Base-by-base conservation (phyloP, 2,329 filamentous ascomycete species). In the Ascochyta viciae-villosae region DNA sequence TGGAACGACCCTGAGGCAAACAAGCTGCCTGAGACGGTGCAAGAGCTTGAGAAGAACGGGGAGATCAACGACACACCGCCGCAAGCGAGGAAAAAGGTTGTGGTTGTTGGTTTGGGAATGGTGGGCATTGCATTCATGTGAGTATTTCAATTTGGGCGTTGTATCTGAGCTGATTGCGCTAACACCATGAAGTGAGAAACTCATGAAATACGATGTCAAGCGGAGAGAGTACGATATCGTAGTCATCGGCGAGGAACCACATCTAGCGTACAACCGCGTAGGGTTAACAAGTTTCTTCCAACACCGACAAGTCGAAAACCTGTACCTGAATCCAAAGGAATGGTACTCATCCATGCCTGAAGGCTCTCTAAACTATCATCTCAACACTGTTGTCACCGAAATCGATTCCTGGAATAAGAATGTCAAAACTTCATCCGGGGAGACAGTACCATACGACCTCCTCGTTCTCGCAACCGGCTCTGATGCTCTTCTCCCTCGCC, bases 101-200 rank as follows among this genome's bases (percentile, higher is more conserved):
- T 96, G 2, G 87, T 96, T 34, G 91, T 96, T 35, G 92, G 92
- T 9, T 77, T 96, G 76, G 92, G 92, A 2, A 97, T 97, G 93
- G 92, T 96, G 40, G 91, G 89, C 35, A 89, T 95, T 64, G 88
- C 90, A 38, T 94, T 96, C 74, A 91, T 96, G 90, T 94, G 78
- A 82, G 89, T 81, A n/a, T 10, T 6, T 8, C 2, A 1, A 26
- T 13, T 6, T 10, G 16, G 33, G 19, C 6, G 8, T 4, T 2
- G 9, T 12, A 12, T 35, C 15, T 13, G 12, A 27, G 7, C 2
- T 31, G 23, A 34, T 27, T 7, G 15, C 10, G 22, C 57, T 66
- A n/a, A 62, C 15, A 6, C 0, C 0, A 13, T n/a, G 39, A 61
- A 96, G 92, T 67, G 92, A 96, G 76, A 96, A 96, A 76, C 77